Evolutionary conservation across 192 early-diverging fungal genomes (phyloP).

Genomic region (Spinellus fusiger): DNA sequence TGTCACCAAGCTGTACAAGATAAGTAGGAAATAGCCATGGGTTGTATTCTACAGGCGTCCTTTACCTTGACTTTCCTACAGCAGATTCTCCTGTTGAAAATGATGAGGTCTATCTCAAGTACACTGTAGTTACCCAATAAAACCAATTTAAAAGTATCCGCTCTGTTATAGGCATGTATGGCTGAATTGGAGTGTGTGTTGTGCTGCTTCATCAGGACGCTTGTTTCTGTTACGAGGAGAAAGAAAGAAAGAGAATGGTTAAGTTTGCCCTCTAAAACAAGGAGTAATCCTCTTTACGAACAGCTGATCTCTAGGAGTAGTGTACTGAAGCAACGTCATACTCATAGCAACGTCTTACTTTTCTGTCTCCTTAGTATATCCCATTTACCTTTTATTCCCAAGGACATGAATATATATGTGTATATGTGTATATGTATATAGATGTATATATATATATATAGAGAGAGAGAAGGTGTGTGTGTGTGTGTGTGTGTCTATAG

Average conservation of each 20-base stretch:
- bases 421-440: neutral
- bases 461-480: too few relatives aligned
- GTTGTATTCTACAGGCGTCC: too few relatives aligned
- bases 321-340: too few relatives aligned
- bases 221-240: neutral
- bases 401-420: neutral
- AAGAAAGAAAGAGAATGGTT: neutral
- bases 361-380: too few relatives aligned
- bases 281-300: too few relatives aligned
- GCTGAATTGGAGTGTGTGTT: neutral
- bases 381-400: too few relatives aligned
- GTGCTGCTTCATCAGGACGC: neutral
- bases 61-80: constrained; percentile 62
- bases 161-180: neutral
- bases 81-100: constrained; percentile 77
- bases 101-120: constrained; percentile 62
- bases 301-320: too few relatives aligned
- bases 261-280: too few relatives aligned
- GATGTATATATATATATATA: neutral
- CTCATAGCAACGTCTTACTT: neutral
- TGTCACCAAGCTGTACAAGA: constrained; percentile 54
- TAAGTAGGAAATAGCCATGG: too few relatives aligned
- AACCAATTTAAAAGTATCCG: too few relatives aligned
- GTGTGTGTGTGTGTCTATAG: too few relatives aligned
- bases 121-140: neutral